Conservation (phyloP, 1,284 basidiomycete genomes). For the Chalciporus sp. region DNA sequence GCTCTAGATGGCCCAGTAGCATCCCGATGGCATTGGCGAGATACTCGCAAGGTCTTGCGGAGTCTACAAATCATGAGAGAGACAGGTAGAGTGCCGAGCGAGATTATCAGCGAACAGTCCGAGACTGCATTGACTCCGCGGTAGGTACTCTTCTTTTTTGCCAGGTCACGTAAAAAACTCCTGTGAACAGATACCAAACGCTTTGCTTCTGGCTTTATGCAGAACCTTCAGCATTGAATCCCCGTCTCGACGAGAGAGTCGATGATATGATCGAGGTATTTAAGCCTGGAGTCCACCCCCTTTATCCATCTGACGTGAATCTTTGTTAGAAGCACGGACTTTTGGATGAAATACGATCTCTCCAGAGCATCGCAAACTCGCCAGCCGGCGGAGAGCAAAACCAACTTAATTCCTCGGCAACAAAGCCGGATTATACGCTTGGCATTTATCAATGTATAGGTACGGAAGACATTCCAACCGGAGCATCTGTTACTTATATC, state of each 20-base stretch:
- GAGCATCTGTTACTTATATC: neutral
- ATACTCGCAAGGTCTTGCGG: constrained; percentile 87
- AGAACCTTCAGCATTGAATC: constrained; percentile 62
- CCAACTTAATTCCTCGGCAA: neutral
- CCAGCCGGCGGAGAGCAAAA: neutral
- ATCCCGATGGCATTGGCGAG: constrained; percentile 92
- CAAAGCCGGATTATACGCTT: constrained; percentile 59
- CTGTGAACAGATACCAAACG: constrained; percentile 66
- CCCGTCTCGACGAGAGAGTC: constrained; percentile 78
- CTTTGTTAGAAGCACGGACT: constrained; percentile 67
- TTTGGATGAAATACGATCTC: constrained; percentile 74
- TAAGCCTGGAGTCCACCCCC: neutral
- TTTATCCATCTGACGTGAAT: constrained; percentile 7
- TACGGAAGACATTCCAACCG: constrained; percentile 27
- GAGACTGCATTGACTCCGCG: constrained; percentile 47
- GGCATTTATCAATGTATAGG: constrained; percentile 98
- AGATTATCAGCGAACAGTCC: constrained; percentile 69
- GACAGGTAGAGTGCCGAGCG: constrained; percentile 66
- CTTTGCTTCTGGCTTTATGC: constrained; percentile 94
- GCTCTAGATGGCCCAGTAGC: constrained; percentile 79
- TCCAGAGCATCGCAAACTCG: constrained; percentile 40
- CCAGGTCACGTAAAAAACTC: neutral
- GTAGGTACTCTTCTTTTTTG: constrained; percentile 34
- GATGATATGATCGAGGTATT: constrained; percentile 87
- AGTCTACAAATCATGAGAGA: constrained; percentile 83